Base-by-base conservation (phyloP, 768 basidiomycete species). In the Auriscalpium orientale region DNA sequence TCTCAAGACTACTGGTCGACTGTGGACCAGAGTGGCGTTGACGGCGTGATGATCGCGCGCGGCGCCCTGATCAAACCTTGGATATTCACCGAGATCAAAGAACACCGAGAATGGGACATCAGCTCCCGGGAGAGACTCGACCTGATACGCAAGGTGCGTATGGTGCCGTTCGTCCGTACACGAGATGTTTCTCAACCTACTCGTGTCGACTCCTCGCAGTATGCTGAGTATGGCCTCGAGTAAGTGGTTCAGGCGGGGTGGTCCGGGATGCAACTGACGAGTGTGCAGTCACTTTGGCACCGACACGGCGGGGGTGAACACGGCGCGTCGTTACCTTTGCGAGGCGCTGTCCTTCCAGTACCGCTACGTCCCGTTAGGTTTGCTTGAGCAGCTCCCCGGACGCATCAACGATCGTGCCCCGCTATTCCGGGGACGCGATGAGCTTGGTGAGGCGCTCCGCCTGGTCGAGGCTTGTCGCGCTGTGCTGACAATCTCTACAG, bases 61-160 rank as follows among this genome's bases (percentile, higher is more conserved):
- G 97, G 97, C 0, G 95, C 94, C 0, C 74, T 98, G 49, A 97
- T 98, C 70, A 99, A 99, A 70, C 90, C 91, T 1, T 92, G 90
- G 89, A 85, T 95, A 53, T 95, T 95, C 70, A 95, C 93, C 0
- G 97, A 99, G 70, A 82, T 98, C 66, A 88, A 93, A 67, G 97
- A 98, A 66, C 78, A 74, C 20, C 71, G 93, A 22, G 94, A 97
- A 65, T 98, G 95, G 94, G 92, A 95, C 66, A 95, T 94, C 63
- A 87, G 84, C 64, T 81, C 91, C 13, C 76, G 83, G 7, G 94
- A 97, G 71, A 76, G 94, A 35, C 72, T 97, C 44, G 91, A 91
- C 45, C 71, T 87, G 22, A 79, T 94, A 47, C 76, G 85, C 64
- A 83, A 87, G 71, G 89, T 92, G 58, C 50, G 79, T 40, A 18